These are phyloP conservation scores for Chaetomiaceae sp. DNA, from an alignment of 2,329 filamentous ascomycete genomes.

Conservation along the genomic window DNA sequence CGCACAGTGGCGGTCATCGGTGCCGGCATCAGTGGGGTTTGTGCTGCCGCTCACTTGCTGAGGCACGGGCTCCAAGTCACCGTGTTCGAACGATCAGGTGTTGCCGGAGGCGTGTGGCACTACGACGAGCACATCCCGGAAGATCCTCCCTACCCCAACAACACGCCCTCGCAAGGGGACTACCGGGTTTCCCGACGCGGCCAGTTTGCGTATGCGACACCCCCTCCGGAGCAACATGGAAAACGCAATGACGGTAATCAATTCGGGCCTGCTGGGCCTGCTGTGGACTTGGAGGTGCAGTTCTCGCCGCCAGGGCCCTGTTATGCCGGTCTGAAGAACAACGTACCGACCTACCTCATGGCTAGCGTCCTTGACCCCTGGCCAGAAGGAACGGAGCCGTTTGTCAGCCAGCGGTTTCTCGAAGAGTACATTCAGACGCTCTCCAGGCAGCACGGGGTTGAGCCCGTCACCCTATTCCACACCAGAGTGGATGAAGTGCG, in stretches of 20 bases:
- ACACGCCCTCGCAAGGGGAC: slow-evolving; percentile 26
- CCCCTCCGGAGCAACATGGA: slow-evolving; percentile 13
- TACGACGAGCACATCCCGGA: slow-evolving; percentile 29
- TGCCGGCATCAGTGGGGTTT: slow-evolving; percentile 37
- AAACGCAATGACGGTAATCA: background rate
- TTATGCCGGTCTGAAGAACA: slow-evolving; percentile 59
- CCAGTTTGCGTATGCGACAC: slow-evolving; percentile 17
- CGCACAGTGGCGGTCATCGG: slow-evolving; percentile 34
- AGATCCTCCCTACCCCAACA: slow-evolving; percentile 31
- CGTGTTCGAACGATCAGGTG: slow-evolving; percentile 33
- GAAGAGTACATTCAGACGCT: slow-evolving; percentile 57
- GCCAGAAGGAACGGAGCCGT: slow-evolving; percentile 53
- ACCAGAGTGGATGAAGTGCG: slow-evolving; percentile 50
- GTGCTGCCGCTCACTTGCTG: slow-evolving; percentile 33
- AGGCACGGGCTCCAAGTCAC: slow-evolving; percentile 32
- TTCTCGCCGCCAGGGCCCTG: slow-evolving; percentile 40
- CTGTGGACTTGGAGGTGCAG: slow-evolving; percentile 32
- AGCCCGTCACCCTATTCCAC: slow-evolving; percentile 45
- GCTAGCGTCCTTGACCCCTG: slow-evolving; percentile 42
- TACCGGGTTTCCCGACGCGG: slow-evolving; percentile 20
- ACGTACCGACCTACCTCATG: slow-evolving; percentile 59
- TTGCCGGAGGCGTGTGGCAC: slow-evolving; percentile 35
- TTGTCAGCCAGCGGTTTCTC: slow-evolving; percentile 50
- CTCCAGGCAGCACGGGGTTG: slow-evolving; percentile 43
- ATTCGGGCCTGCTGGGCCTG: too few species aligned